These are phyloP conservation scores for Metarhizium robertsii DNA, from an alignment of 2,329 filamentous ascomycete genomes.

Conservation along the genomic window DNA sequence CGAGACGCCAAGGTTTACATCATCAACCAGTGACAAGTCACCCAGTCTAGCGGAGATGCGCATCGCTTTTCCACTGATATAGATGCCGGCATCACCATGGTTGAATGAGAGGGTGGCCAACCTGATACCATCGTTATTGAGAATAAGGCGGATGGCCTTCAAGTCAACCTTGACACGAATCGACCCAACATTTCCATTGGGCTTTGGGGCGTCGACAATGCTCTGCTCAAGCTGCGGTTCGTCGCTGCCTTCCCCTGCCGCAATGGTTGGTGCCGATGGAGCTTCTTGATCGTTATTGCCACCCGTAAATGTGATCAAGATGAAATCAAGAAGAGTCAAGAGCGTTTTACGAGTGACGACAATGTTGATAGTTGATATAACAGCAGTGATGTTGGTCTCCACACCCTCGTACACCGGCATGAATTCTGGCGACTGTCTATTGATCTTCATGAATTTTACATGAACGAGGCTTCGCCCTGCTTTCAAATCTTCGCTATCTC, in stretches of 20 bases:
- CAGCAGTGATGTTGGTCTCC: constrained; percentile 84
- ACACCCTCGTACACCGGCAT: constrained; percentile 86
- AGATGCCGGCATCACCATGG: constrained; percentile 84
- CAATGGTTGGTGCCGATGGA: constrained; percentile 17
- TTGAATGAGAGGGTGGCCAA: constrained; percentile 88
- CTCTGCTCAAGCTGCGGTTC: constrained; percentile 28
- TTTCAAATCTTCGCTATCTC: constrained; percentile 59
- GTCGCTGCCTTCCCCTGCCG: constrained; percentile 25
- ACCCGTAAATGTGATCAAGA: constrained; percentile 80
- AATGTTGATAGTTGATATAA: constrained; percentile 90
- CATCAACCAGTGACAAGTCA: constrained; percentile 80
- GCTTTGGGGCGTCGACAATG: constrained; percentile 22
- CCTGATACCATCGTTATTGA: constrained; percentile 96
- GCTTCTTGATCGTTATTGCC: constrained; percentile 36
- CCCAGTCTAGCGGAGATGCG: constrained; percentile 78
- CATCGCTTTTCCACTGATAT: constrained; percentile 79
- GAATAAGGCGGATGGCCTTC: constrained; percentile 84
- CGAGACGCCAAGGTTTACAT: constrained; percentile 84
- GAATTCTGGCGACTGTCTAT: constrained; percentile 85
- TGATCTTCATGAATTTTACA: constrained; percentile 84
- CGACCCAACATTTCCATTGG: constrained; percentile 48
- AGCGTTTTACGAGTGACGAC: constrained; percentile 90
- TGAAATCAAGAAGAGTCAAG: constrained; percentile 86
- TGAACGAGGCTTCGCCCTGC: constrained; percentile 75
- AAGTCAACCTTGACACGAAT: constrained; percentile 90